phyloP scores from a whole-genome alignment of 2,329 filamentous ascomycete genomes.

The Parastagonospora nodorum region DNA sequence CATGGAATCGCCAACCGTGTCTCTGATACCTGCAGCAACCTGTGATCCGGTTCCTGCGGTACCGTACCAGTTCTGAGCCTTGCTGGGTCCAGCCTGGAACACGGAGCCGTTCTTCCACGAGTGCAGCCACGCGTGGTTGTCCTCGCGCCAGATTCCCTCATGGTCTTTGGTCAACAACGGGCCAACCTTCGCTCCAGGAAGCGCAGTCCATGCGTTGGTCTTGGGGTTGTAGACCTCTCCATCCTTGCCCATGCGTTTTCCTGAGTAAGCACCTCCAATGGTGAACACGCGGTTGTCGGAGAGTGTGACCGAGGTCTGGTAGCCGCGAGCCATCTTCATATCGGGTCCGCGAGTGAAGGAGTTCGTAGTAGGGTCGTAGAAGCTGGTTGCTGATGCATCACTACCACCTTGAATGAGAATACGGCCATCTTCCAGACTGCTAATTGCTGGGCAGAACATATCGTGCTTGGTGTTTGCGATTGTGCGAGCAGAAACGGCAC shows the following conservation, averaged over 20 bases:
- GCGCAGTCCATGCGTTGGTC: slow-evolving; percentile 54
- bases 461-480: slow-evolving; percentile 32
- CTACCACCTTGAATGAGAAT: slow-evolving; percentile 32
- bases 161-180: slow-evolving; percentile 58
- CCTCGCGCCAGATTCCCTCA: slow-evolving; percentile 52
- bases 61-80: slow-evolving; percentile 51
- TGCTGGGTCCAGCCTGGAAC: slow-evolving; percentile 62
- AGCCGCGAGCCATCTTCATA: slow-evolving; percentile 31
- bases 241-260: slow-evolving; percentile 26
- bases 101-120: slow-evolving; percentile 55
- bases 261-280: slow-evolving; percentile 33
- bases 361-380: slow-evolving; percentile 28
- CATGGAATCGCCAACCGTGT: slow-evolving; percentile 26
- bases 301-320: slow-evolving; percentile 25
- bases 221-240: slow-evolving; percentile 45
- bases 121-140: slow-evolving; percentile 63
- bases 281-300: slow-evolving; percentile 30
- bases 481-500: slow-evolving; percentile 25
- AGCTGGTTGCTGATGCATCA: slow-evolving; percentile 26
- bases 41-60: slow-evolving; percentile 23
- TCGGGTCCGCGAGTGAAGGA: slow-evolving; percentile 21
- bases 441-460: slow-evolving; percentile 36
- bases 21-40: slow-evolving; percentile 23
- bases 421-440: slow-evolving; percentile 27
- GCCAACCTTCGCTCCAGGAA: slow-evolving; percentile 51